A percentile compares a stretch with the other conserved stretches of the same genome.
phyloP scores from a whole-genome alignment of 257 asterid genomes.

The Przewalskia tangutica region DNA sequence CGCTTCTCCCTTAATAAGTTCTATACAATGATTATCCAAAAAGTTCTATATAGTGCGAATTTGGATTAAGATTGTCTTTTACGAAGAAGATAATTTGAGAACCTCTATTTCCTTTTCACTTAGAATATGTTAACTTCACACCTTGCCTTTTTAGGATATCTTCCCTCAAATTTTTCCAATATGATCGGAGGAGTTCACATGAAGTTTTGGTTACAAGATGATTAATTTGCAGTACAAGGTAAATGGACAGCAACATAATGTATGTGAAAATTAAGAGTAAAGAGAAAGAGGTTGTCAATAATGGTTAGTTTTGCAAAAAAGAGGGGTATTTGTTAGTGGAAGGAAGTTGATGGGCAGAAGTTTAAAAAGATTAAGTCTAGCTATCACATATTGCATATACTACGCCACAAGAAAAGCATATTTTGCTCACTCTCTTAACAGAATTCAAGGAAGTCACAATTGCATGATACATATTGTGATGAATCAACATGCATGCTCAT shows the following conservation, averaged over 20 bases:
- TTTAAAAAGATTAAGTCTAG: constrained; percentile 8
- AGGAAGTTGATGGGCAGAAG: not conserved
- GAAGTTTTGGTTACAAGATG: not conserved
- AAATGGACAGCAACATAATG: not conserved
- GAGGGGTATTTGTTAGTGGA: not conserved
- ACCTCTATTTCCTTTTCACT: too few species aligned
- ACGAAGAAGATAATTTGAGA: too few species aligned
- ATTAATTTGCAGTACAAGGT: not conserved
- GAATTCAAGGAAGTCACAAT: constrained; percentile 21
- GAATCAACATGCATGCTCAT: too few species aligned
- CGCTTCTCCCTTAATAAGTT: too few species aligned
- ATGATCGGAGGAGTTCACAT: not conserved
- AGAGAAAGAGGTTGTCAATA: not conserved
- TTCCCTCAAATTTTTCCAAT: not conserved
- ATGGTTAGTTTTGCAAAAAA: not conserved
- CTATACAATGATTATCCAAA: too few species aligned
- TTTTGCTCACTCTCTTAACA: constrained; percentile 17
- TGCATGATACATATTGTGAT: constrained; percentile 11
- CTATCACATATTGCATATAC: constrained; percentile 13
- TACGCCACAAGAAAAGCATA: constrained; percentile 32
- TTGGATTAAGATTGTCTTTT: too few species aligned
- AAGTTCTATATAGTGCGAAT: too few species aligned
- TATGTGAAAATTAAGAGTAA: not conserved
- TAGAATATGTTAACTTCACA: too few species aligned
- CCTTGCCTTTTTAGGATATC: not conserved